Conservation (phyloP, 1,284 basidiomycete genomes). For the Leccinum pseudoinsigne region DNA sequence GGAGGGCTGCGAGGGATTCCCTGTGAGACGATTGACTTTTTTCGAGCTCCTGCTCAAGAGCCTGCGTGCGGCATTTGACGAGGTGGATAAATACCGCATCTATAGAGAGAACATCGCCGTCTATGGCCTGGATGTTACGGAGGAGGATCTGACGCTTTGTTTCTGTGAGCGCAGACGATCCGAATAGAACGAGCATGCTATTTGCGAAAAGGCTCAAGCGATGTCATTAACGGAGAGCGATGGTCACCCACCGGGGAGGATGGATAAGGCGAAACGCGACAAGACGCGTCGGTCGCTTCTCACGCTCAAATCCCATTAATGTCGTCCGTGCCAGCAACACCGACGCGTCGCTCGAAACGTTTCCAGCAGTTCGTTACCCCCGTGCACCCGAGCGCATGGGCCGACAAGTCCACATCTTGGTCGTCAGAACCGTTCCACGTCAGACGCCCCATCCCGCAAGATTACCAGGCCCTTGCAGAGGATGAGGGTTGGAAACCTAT, state of each 20-base stretch:
- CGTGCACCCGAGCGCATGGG: slow-evolving; percentile 30
- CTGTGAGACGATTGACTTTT: slow-evolving; percentile 47
- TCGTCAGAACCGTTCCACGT: slow-evolving; percentile 38
- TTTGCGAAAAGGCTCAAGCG: slow-evolving; percentile 14
- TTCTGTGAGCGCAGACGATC: slow-evolving; percentile 71
- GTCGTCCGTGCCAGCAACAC: slow-evolving; percentile 24
- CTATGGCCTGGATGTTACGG: slow-evolving; percentile 54
- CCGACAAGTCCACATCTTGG: slow-evolving; percentile 41
- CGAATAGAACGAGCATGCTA: slow-evolving; percentile 67
- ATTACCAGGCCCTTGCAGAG: slow-evolving; percentile 36
- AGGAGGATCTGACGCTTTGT: slow-evolving; percentile 75
- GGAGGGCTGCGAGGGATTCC: slow-evolving; percentile 69
- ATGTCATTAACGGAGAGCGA: not conserved
- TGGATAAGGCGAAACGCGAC: slow-evolving; percentile 21
- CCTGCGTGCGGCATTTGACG: slow-evolving; percentile 59
- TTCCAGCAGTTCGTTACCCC: slow-evolving; percentile 50
- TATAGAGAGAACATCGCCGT: slow-evolving; percentile 61
- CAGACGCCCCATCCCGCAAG: slow-evolving; percentile 37
- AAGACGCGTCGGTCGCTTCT: slow-evolving; percentile 15
- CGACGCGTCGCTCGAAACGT: slow-evolving; percentile 51
- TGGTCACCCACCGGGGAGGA: slow-evolving; percentile 22
- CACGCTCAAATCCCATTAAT: slow-evolving; percentile 12
- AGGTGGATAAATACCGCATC: slow-evolving; percentile 91
- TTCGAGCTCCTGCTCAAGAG: slow-evolving; percentile 50
- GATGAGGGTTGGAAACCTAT: slow-evolving; percentile 31